phyloP scores from a whole-genome alignment of 805 yeast species.

The Zygotorulaspora florentina region DNA sequence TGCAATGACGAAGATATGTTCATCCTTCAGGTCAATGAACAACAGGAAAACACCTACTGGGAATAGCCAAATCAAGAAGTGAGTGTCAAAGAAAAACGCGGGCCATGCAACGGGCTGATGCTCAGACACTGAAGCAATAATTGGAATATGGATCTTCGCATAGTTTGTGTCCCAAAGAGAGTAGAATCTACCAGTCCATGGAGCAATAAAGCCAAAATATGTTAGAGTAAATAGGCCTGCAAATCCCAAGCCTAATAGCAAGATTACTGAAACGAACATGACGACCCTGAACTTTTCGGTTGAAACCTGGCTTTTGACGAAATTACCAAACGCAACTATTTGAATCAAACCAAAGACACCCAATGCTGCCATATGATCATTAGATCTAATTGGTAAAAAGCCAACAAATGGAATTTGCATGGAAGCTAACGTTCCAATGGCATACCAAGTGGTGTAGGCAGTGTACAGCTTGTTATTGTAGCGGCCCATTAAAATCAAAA shows the following conservation, averaged over 20 bases:
- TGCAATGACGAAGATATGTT: constrained; percentile 87
- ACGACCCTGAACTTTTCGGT: constrained; percentile 68
- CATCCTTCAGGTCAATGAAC: constrained; percentile 85
- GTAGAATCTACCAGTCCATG: constrained; percentile 99
- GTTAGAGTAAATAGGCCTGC: constrained; percentile 75
- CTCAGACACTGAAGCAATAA: constrained; percentile 97
- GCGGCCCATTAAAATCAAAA: constrained; percentile 89
- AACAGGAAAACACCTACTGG: constrained; percentile 94
- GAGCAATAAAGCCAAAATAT: constrained; percentile 89
- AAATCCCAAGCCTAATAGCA: constrained; percentile 60
- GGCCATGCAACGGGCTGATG: constrained; percentile 99
- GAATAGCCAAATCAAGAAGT: constrained; percentile 92
- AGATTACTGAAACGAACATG: constrained; percentile 52
- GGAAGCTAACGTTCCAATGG: constrained; percentile 94
- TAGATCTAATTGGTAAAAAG: constrained; percentile 91
- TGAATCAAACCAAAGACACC: constrained; percentile 96
- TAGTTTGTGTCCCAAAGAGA: constrained; percentile 97
- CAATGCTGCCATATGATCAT: constrained; percentile 97
- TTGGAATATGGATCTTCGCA: constrained; percentile 97
- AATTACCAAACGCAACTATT: constrained; percentile 80
- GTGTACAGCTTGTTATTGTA: constrained; percentile 78
- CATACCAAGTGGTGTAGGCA: constrained; percentile 94
- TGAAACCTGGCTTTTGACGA: constrained; percentile 69
- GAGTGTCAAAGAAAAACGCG: constrained; percentile 90
- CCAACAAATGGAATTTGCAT: constrained; percentile 99